Conservation (phyloP, 129 eudicot genomes). For the Flaveria sonorensis region DNA sequence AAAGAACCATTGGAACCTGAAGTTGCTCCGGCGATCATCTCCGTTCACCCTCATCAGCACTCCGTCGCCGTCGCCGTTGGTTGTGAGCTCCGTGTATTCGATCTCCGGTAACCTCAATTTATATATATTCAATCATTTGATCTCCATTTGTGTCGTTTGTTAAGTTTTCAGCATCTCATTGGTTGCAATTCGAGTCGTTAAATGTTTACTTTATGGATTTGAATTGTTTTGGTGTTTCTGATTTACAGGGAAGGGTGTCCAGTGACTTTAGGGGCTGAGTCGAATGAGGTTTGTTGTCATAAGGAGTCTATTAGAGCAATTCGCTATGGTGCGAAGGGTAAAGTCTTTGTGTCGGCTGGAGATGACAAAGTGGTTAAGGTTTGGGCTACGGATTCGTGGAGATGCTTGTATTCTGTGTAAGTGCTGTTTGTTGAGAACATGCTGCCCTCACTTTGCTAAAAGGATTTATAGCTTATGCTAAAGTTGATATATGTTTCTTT, state of each 20-base stretch:
- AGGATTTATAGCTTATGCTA: background rate
- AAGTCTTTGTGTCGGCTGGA: slow-evolving; percentile 86
- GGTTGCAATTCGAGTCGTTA: background rate
- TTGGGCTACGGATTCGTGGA: slow-evolving; percentile 84
- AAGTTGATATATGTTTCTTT: background rate
- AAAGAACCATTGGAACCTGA: slow-evolving; percentile 53
- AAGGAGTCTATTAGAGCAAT: slow-evolving; percentile 86
- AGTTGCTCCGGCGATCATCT: slow-evolving; percentile 91
- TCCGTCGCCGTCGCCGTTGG: slow-evolving; percentile 85
- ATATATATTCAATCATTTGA: background rate
- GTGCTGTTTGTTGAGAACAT: slow-evolving; percentile 27
- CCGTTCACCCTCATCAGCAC: slow-evolving; percentile 71
- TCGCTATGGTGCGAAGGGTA: slow-evolving; percentile 75
- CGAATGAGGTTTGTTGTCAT: slow-evolving; percentile 48
- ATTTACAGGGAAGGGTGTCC: slow-evolving; percentile 60
- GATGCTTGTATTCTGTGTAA: slow-evolving; percentile 69
- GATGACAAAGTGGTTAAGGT: slow-evolving; percentile 85
- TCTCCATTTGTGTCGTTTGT: background rate
- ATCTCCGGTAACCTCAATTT: slow-evolving; percentile 59
- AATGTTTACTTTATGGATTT: background rate
- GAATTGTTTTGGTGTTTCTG: background rate
- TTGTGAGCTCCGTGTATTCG: slow-evolving; percentile 76
- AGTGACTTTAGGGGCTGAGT: slow-evolving; percentile 46
- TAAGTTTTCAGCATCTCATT: background rate
- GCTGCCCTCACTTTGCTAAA: background rate